Percentiles rank a stretch among this genome's conserved stretches.
Conservation (phyloP, 352 stramenopile genomes). For the Halophytophthora batemanensis region DNA sequence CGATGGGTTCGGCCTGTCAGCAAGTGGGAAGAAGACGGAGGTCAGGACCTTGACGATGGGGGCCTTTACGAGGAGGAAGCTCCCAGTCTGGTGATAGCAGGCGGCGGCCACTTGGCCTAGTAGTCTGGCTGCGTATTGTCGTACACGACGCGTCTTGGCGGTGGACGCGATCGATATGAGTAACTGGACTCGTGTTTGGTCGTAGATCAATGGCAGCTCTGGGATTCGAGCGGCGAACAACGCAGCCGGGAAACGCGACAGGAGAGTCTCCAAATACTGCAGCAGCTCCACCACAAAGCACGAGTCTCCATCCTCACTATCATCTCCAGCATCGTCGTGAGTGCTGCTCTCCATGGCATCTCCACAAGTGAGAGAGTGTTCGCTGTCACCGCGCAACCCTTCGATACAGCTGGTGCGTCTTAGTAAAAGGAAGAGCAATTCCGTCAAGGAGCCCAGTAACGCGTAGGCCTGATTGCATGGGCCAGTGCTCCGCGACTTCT, state of each 20-base stretch:
- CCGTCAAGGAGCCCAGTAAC: constrained; percentile 45
- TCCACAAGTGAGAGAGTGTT: constrained; percentile 1
- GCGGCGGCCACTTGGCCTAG: constrained; percentile 42
- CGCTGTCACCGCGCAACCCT: constrained; percentile 20
- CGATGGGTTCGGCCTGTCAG: not conserved
- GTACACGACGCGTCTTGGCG: constrained; percentile 24
- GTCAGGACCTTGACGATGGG: constrained; percentile 49
- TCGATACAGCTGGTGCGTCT: constrained; percentile 45
- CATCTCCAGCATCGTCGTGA: constrained; percentile 11
- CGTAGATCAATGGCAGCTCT: constrained; percentile 46
- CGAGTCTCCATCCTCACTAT: constrained; percentile 11
- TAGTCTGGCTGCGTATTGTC: constrained; percentile 36
- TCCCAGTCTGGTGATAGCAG: constrained; percentile 64
- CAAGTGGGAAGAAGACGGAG: constrained; percentile 35
- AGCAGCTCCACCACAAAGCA: constrained; percentile 54
- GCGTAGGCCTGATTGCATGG: constrained; percentile 40
- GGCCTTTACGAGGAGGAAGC: constrained; percentile 50
- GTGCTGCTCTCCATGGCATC: constrained; percentile 17
- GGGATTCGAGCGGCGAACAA: constrained; percentile 53
- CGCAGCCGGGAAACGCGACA: constrained; percentile 46
- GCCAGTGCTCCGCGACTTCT: constrained; percentile 2
- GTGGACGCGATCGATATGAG: constrained; percentile 48
- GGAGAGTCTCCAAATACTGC: constrained; percentile 42
- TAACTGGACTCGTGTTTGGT: constrained; percentile 44
- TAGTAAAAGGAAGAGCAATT: constrained; percentile 60